phyloP scores from a whole-genome alignment of 2,329 filamentous ascomycete genomes.

The Exophiala calicioides region DNA sequence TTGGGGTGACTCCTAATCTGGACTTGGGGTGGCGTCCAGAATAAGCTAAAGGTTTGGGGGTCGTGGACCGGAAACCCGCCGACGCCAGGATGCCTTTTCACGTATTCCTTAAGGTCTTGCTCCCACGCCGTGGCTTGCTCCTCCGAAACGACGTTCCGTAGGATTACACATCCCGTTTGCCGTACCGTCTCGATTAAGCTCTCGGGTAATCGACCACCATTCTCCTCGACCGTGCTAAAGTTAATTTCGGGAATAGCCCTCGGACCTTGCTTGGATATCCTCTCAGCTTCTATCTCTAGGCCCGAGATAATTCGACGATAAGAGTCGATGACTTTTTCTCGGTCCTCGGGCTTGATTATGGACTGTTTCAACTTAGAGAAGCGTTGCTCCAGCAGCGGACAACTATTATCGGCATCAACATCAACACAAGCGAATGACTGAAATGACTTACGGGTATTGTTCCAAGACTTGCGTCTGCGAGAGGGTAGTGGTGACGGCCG shows the following conservation, averaged over 20 bases:
- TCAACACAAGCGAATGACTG: too few species aligned
- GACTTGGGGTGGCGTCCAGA: constrained; percentile 14
- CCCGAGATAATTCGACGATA: constrained; percentile 2
- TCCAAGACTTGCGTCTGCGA: background rate
- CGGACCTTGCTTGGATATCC: background rate
- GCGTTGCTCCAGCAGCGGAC: constrained; percentile 9
- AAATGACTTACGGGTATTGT: background rate
- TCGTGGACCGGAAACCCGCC: constrained; percentile 20
- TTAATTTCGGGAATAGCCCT: constrained; percentile 5
- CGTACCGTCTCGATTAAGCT: background rate
- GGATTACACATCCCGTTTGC: constrained; percentile 26
- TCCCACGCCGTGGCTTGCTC: constrained; percentile 31
- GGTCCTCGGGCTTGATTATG: background rate
- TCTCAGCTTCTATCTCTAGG: background rate
- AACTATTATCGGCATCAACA: background rate
- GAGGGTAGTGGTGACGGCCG: background rate
- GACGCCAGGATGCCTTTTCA: constrained; percentile 24
- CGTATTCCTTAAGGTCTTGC: constrained; percentile 26
- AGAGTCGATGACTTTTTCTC: constrained; percentile 5
- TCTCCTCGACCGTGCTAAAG: constrained; percentile 1
- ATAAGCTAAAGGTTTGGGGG: constrained; percentile 14
- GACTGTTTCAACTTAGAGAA: constrained; percentile 8
- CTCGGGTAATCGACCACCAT: constrained; percentile 1
- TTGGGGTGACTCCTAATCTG: constrained; percentile 19
- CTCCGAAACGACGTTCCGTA: constrained; percentile 31